Base-by-base conservation (phyloP, 441 rosid genomes). In the Croton laevigatus region DNA sequence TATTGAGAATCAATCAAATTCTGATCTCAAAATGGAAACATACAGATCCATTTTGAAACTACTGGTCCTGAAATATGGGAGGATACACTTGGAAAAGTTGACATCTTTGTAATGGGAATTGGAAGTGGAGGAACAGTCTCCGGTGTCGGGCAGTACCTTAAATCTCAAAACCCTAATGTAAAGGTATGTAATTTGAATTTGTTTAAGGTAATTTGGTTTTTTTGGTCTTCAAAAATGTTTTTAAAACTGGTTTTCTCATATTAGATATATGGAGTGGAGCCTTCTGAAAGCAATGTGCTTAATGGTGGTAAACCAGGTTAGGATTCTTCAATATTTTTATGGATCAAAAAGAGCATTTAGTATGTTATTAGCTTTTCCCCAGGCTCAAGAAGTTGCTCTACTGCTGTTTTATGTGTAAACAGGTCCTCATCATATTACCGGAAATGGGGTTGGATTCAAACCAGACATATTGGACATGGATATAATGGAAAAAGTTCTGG, bases 51-150 rank as follows among this genome's bases (percentile, higher is more conserved):
- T 76, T 93, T 79, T 74, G 97, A 93, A 58, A 93, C 97, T 0
- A 93, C 98, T 0, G 97, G 98, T 19, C 98, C 94, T 73, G 97
- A 93, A 78, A 93, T 93, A 73, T 93, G 98, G 98, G 94, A 91
- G 74, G 98, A 91, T 64, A 88, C 98, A 6, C 80, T 80, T 69
- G 96, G 98, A 13, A 78, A 88, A 69, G 97, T 94, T 4, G 97
- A 94, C 75, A 91, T 93, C 53, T 93, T 91, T 66, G 88, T 93
- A 40, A 93, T 91, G 96, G 98, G 98, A 68, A 91, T 91, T 23
- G 98, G 97, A 42, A 91, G 98, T 64, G 98, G 98, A 49, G 98
- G 98, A 44, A 93, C 98, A 0, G 98, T 93, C 57, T 81, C 96
- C 23, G 98, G 98, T 0, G 98, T 91, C 14, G 97, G 98, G 4